phyloP scores from a whole-genome alignment of 306 rosid species.

The Mimosa bimucronata region DNA sequence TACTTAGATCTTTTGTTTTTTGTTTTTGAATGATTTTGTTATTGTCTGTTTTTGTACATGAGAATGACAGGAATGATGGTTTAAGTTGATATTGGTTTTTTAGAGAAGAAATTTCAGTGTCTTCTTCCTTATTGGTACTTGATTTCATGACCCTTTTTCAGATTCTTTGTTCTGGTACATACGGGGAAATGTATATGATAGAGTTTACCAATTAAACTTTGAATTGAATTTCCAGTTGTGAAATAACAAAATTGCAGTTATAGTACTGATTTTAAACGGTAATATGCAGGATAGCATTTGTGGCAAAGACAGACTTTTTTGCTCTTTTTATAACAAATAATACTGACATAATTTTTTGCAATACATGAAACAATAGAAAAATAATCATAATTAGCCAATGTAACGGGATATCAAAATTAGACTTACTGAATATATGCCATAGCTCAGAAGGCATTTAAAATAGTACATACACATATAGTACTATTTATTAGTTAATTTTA shows the following conservation, averaged over 20 bases:
- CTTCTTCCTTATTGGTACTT: background rate
- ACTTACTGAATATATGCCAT: no score
- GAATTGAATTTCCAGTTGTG: background rate
- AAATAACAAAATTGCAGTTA: background rate
- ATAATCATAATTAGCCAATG: background rate
- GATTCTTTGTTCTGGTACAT: background rate
- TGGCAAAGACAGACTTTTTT: background rate
- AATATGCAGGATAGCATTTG: no score
- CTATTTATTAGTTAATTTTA: no score
- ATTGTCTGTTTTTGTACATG: slow-evolving; percentile 16
- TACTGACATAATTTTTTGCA: background rate
- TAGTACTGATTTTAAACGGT: no score
- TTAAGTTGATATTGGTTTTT: background rate
- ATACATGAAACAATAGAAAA: background rate
- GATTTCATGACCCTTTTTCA: background rate
- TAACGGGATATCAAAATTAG: no score
- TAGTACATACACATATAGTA: no score
- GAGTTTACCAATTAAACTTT: background rate
- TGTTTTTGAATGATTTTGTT: background rate
- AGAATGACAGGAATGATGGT: background rate
- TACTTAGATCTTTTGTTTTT: background rate
- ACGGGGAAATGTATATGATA: background rate
- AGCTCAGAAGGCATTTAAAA: no score
- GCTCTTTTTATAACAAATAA: background rate
- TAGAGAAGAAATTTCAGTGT: background rate